phyloP scores from a whole-genome alignment of 805 yeast genomes.

The Ogataea methanolica region DNA sequence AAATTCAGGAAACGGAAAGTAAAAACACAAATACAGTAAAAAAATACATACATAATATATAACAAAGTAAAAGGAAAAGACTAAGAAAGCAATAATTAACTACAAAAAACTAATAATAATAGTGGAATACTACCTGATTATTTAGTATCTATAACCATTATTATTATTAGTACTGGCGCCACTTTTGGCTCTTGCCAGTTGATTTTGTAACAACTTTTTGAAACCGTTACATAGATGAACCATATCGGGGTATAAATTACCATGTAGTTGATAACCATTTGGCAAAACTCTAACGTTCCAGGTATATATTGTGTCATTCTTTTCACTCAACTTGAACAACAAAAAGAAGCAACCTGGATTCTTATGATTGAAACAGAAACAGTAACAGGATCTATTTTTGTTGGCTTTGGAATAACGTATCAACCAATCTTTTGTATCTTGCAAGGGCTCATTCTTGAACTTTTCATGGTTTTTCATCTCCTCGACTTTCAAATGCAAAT shows the following conservation, averaged over 20 bases:
- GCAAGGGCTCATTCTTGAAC: slow-evolving; percentile 73
- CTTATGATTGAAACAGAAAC: slow-evolving; percentile 84
- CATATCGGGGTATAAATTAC: slow-evolving; percentile 85
- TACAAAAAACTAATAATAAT: not conserved
- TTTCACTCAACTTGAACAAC: slow-evolving; percentile 73
- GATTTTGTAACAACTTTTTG: slow-evolving; percentile 46
- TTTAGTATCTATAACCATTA: slow-evolving; percentile 1
- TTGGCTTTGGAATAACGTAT: slow-evolving; percentile 87
- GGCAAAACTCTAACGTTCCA: slow-evolving; percentile 93
- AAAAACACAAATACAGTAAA: not conserved
- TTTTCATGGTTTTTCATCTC: slow-evolving; percentile 85
- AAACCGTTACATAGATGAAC: slow-evolving; percentile 89
- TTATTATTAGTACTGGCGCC: slow-evolving; percentile 5
- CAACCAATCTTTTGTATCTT: slow-evolving; percentile 82
- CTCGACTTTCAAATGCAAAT: slow-evolving; percentile 75
- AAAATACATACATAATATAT: not conserved
- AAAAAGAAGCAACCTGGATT: slow-evolving; percentile 92
- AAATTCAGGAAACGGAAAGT: not conserved
- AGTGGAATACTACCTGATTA: not conserved
- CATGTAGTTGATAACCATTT: slow-evolving; percentile 75
- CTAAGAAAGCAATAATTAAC: not conserved
- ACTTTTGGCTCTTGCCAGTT: slow-evolving; percentile 19
- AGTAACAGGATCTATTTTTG: slow-evolving; percentile 84
- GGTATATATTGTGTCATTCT: slow-evolving; percentile 60
- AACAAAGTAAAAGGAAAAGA: not conserved